Conservation (phyloP, 495 filamentous ascomycete species). For the Wilcoxina mikolae region DNA sequence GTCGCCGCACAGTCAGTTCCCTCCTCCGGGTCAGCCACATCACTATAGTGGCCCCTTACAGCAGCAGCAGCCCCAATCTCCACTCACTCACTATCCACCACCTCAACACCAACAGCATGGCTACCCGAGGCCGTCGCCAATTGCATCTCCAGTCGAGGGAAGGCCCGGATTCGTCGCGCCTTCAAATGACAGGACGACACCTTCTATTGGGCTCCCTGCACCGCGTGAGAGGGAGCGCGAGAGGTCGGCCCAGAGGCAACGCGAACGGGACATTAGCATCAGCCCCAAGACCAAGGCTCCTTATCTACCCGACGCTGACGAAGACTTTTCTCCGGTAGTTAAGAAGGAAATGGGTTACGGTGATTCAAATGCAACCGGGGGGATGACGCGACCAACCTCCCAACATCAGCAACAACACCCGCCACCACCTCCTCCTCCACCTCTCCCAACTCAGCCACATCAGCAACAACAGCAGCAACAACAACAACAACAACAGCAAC, state of each 20-base stretch:
- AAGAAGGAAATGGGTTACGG: constrained; percentile 29
- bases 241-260: constrained; percentile 33
- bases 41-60: constrained; percentile 14
- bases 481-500: constrained; percentile 7
- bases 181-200: constrained; percentile 14
- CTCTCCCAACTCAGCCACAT: background rate
- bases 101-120: constrained; percentile 17
- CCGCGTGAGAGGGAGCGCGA: constrained; percentile 28
- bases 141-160: constrained; percentile 20
- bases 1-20: constrained; percentile 18
- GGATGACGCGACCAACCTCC: constrained; percentile 24
- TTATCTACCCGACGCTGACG: constrained; percentile 33
- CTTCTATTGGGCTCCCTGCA: constrained; percentile 20
- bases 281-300: constrained; percentile 49
- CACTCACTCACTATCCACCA: constrained; percentile 8
- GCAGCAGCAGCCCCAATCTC: constrained; percentile 12
- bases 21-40: constrained; percentile 15
- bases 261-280: constrained; percentile 47
- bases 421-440: background rate
- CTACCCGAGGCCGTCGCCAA: constrained; percentile 18
- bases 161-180: background rate
- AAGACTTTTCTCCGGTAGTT: constrained; percentile 3
- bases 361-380: background rate
- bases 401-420: constrained; percentile 19
- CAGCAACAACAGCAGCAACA: background rate